Evolutionary conservation across 305 asterid genomes (phyloP).

Genomic region (Rubia peregrina): DNA sequence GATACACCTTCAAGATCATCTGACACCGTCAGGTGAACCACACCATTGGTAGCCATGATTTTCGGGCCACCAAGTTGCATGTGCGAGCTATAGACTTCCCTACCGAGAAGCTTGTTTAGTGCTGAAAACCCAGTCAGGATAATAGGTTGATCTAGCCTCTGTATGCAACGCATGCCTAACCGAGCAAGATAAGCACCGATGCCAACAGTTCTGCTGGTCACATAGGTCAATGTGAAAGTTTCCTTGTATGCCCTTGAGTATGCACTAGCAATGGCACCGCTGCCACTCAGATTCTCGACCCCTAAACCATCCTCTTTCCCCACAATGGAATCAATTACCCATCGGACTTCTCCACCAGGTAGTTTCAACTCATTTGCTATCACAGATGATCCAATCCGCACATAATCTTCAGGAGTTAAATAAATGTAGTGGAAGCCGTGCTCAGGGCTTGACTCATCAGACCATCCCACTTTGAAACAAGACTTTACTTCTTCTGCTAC

Average conservation of each 20-base stretch:
- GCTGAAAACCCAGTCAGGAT: constrained; percentile 98
- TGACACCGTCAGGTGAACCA: constrained; percentile 89
- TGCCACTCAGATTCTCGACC: constrained; percentile 84
- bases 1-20: constrained; percentile 95
- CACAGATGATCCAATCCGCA: constrained; percentile 59
- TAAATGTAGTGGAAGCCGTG: constrained; percentile 86
- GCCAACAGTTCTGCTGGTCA: constrained; percentile 93
- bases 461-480: constrained; percentile 97
- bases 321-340: constrained; percentile 81
- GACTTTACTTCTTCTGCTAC: constrained; percentile 96
- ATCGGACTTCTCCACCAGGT: constrained; percentile 65
- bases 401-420: constrained; percentile 77
- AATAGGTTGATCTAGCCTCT: constrained; percentile 93
- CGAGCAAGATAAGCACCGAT: constrained; percentile 99
- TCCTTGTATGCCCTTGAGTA: constrained; percentile 91
- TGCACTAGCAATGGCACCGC: constrained; percentile 98
- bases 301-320: constrained; percentile 94
- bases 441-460: constrained; percentile 82
- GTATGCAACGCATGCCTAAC: constrained; percentile 98
- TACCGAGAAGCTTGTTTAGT: constrained; percentile 85
- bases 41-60: constrained; percentile 98
- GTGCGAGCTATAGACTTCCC: constrained; percentile 98
- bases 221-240: constrained; percentile 88
- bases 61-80: constrained; percentile 99
- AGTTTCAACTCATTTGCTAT: constrained; percentile 66